Percentiles rank a stretch among this genome's conserved stretches.
phyloP scores from a whole-genome alignment of 148 eudicot species.

The Persicaria tinctoria region DNA sequence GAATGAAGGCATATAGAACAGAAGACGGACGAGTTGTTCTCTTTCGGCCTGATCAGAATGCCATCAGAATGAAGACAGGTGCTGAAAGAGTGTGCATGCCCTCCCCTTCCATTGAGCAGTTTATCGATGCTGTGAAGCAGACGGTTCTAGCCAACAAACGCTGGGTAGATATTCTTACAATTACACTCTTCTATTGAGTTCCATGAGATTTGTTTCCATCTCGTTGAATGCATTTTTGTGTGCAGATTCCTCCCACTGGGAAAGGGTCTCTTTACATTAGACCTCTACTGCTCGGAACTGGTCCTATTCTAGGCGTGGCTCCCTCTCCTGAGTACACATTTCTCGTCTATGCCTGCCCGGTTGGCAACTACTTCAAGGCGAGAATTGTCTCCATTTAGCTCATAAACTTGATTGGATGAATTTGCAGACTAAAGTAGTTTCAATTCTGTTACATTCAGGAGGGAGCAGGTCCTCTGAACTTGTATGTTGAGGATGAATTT shows the following conservation, averaged over 20 bases:
- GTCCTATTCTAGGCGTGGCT: constrained; percentile 68
- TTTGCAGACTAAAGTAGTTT: not conserved
- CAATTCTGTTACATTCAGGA: constrained; percentile 30
- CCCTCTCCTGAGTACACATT: constrained; percentile 88
- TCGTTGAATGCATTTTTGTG: not conserved
- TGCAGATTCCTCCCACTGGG: constrained; percentile 80
- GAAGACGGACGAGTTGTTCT: constrained; percentile 60
- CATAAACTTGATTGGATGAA: too few species aligned
- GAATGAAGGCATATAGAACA: constrained; percentile 75
- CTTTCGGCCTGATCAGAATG: constrained; percentile 88
- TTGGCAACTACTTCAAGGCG: constrained; percentile 76
- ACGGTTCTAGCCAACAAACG: constrained; percentile 81
- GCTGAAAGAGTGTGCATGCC: constrained; percentile 31
- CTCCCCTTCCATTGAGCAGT: constrained; percentile 80
- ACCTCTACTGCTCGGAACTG: constrained; percentile 81
- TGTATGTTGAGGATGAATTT: constrained; percentile 64
- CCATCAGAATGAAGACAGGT: constrained; percentile 55
- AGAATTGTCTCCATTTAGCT: not conserved
- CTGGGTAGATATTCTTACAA: constrained; percentile 45
- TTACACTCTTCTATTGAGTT: not conserved
- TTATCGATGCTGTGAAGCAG: constrained; percentile 70
- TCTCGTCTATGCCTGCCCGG: constrained; percentile 28
- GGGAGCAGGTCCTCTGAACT: constrained; percentile 54
- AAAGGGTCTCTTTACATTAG: constrained; percentile 88
- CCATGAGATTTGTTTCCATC: not conserved